phyloP scores from a whole-genome alignment of 164 flowering plant genomes.

The Tetracentron sinense region DNA sequence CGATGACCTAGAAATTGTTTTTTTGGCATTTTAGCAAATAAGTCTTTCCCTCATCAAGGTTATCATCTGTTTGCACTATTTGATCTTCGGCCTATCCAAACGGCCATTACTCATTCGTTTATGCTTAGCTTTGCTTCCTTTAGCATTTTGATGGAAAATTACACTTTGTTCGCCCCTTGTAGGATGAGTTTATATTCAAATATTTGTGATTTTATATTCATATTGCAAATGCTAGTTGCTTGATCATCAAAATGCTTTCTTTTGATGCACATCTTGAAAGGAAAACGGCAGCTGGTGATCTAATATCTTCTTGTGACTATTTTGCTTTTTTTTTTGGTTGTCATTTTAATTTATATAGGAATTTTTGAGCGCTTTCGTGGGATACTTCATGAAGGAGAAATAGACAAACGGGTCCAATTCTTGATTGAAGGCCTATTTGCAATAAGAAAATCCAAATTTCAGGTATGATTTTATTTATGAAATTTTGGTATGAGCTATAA shows the following conservation, averaged over 20 bases:
- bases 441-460: constrained; percentile 88
- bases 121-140: too few species aligned
- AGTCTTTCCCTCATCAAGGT: too few species aligned
- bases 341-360: constrained; percentile 39
- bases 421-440: constrained; percentile 97
- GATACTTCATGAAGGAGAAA: constrained; percentile 95
- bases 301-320: not conserved
- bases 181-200: too few species aligned
- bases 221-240: not conserved
- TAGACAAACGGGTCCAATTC: constrained; percentile 89
- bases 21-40: too few species aligned
- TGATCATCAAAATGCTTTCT: not conserved
- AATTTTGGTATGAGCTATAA: not conserved
- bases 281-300: not conserved
- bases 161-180: too few species aligned
- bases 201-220: too few species aligned
- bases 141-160: too few species aligned
- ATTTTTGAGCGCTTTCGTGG: constrained; percentile 97
- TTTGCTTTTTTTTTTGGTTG: not conserved
- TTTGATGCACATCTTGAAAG: not conserved
- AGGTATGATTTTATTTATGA: constrained; percentile 36
- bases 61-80: too few species aligned
- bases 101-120: too few species aligned
- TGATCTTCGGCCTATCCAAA: too few species aligned
- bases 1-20: too few species aligned